phyloP scores from a whole-genome alignment of 148 eudicot species.

The Amaranthus cruentus region DNA sequence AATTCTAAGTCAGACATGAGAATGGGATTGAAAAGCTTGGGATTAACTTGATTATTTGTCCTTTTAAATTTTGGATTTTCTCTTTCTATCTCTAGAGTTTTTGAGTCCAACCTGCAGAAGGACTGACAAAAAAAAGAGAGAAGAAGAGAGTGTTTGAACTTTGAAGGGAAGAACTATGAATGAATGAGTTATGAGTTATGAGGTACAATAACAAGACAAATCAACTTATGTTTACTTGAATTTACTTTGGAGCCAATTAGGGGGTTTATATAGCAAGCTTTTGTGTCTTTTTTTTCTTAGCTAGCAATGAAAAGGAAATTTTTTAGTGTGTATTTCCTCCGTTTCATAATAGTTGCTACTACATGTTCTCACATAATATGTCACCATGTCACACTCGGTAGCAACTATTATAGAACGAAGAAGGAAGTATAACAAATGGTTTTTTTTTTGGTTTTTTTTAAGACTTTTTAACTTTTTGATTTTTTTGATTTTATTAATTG shows the following conservation, averaged over 20 bases:
- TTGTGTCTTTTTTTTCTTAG: slow-evolving; percentile 7
- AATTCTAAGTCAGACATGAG: slow-evolving; percentile 69
- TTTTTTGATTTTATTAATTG: no score
- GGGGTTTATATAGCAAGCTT: slow-evolving; percentile 31
- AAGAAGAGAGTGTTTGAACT: slow-evolving; percentile 2
- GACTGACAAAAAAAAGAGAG: slow-evolving; percentile 11
- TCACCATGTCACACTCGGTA: no score
- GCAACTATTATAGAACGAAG: no score
- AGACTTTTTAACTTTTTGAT: no score
- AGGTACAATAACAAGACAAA: slow-evolving; percentile 18
- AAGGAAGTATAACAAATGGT: no score
- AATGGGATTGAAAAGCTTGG: background rate
- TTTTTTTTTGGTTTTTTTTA: no score
- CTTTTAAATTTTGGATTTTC: slow-evolving; percentile 5
- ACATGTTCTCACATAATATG: no score
- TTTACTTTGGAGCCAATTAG: slow-evolving; percentile 17
- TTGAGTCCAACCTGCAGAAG: slow-evolving; percentile 19
- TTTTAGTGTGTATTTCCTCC: no score
- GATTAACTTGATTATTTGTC: slow-evolving; percentile 6
- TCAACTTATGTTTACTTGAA: slow-evolving; percentile 24
- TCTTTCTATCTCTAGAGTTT: background rate
- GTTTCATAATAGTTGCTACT: no score
- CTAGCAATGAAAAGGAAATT: background rate
- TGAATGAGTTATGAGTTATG: background rate
- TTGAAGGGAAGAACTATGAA: slow-evolving; percentile 1